Base-by-base conservation (phyloP, 2,329 filamentous ascomycete genomes). In the Phaeomoniella chlamydospora region DNA sequence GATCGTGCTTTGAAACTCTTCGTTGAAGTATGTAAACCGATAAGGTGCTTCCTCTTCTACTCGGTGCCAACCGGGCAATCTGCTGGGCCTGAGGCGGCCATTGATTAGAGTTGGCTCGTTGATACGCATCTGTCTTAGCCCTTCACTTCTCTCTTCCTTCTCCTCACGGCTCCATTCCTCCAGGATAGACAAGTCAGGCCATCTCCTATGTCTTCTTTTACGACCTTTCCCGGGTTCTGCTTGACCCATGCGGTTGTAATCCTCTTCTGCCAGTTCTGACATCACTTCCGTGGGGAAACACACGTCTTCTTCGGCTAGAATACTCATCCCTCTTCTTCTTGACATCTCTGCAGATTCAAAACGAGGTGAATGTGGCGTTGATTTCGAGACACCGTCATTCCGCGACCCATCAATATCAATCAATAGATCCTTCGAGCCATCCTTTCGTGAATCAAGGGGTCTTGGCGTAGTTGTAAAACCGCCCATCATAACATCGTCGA, bases 21-120 rank as follows among this genome's bases (percentile, higher is more conserved):
- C 90, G 56, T 96, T 96, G 68, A 98, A 98, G 57, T 98, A 98
- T 0, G 90, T 96, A 55, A 94, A 98, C 16, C 90, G 74, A 55
- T 92, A 96, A 0, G 90, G 90, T 0, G 80, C 76, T 44, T 94
- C 88, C 41, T 94, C 87, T 43, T 90, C 83, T 36, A 83, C 77
- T 29, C 80, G 74, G 54, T 85, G 88, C 88, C 88, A 98, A 11
- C 73, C 72, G 46, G 72, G 73, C 43, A 81, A 77, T 29, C 83
- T 75, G 2, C 34, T 31, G 10, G 87, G 86, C 4, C 90, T 77
- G 31, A 98, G 62, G 37, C 90, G 74, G 1, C 90, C 90, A 40
- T 88, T 88, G 40, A 98, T 79, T 46, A 96, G 74, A 50, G 94
- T 77, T 6, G 90, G 90, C 53, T 98, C 90, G 4, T 80, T 92